Evolutionary conservation across 208 protist genomes (phyloP).

Genomic region (Trypanosoma platydactyli): DNA sequence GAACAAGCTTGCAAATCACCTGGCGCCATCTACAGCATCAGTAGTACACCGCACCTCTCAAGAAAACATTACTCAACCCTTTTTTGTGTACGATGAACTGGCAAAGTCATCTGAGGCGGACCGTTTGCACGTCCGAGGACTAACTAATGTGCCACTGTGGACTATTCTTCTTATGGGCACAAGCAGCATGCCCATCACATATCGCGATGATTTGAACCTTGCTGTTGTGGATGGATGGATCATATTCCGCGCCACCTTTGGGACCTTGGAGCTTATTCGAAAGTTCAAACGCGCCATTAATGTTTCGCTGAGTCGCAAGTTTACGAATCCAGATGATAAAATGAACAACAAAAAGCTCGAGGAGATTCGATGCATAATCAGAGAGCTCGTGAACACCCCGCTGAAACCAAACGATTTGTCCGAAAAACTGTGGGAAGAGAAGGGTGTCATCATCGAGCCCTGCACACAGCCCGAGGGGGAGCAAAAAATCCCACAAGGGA

Average conservation of each 20-base stretch:
- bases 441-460: conserved; percentile 48
- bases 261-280: conserved; percentile 56
- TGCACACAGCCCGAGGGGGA: conserved; percentile 15
- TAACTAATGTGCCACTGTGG: conserved; percentile 71
- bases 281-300: conserved; percentile 59
- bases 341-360: conserved; percentile 70
- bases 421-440: conserved; percentile 50
- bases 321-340: conserved; percentile 42
- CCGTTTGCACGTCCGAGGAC: conserved; percentile 36
- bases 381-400: conserved; percentile 49
- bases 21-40: conserved; percentile 39
- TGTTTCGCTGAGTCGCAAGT: conserved; percentile 57
- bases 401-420: conserved; percentile 49
- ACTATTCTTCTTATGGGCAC: conserved; percentile 67
- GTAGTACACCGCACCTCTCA: conserved; percentile 44
- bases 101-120: conserved; percentile 31
- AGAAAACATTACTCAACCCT: conserved; percentile 51
- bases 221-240: conserved; percentile 75
- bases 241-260: conserved; percentile 54
- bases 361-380: conserved; percentile 54
- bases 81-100: conserved; percentile 72
- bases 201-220: conserved; percentile 57
- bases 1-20: conserved; percentile 47
- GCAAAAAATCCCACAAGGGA: conserved; percentile 1
- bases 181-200: conserved; percentile 45